A percentile compares a stretch with the other conserved stretches of the same genome.
Conservation (phyloP, 2,329 filamentous ascomycete species). For the Colletotrichum aenigma region DNA sequence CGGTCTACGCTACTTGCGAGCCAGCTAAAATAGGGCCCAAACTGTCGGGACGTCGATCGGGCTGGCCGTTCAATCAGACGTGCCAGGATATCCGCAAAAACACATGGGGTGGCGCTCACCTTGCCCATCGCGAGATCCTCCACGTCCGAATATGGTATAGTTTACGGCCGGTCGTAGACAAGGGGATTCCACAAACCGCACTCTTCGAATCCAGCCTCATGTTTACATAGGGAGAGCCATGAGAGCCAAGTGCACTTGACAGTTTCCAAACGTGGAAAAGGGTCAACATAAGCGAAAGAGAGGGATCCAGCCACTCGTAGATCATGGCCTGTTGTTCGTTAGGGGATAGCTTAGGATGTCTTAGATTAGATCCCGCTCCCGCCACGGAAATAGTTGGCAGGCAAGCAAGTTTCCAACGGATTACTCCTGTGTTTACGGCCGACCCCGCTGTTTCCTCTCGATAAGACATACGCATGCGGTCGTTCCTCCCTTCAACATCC, state of each 20-base stretch:
- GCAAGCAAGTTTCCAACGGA: neutral
- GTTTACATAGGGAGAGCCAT: neutral
- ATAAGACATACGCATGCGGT: neutral
- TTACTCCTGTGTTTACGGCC: neutral
- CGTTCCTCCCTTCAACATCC: neutral
- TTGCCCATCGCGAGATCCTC: neutral
- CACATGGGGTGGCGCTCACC: neutral
- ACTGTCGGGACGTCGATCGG: constrained; percentile 1
- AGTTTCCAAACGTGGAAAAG: neutral
- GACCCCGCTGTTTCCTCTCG: neutral
- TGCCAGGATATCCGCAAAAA: neutral
- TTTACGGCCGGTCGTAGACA: neutral
- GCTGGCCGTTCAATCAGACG: neutral
- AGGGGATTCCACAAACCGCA: neutral
- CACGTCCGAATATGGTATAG: neutral
- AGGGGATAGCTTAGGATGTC: neutral
- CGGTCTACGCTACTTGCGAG: neutral
- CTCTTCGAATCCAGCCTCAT: neutral
- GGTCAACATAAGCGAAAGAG: neutral
- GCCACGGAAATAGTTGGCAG: neutral
- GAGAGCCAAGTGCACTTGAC: neutral
- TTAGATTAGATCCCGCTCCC: neutral
- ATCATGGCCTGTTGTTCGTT: neutral
- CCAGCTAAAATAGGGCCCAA: neutral
- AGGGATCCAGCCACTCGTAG: neutral